Evolutionary conservation across 2,329 filamentous ascomycete genomes (phyloP), one percentile per base, ranked within the genome.

Genomic region (Lasiodiplodia gonubiensis): DNA sequence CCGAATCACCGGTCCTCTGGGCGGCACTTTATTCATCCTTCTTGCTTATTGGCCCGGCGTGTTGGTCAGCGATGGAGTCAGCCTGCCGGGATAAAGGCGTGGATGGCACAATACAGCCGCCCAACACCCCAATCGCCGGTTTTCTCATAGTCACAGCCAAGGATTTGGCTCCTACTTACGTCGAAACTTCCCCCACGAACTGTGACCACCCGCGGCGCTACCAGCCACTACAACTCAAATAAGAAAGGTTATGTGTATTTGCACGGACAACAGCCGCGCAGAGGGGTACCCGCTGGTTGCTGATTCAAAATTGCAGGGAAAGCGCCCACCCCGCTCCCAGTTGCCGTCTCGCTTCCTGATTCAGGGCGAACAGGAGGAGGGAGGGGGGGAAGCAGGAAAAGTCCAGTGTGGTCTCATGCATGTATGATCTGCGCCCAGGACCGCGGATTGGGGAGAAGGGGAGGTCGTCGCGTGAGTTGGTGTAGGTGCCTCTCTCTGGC

Each of bases 361-460:
- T 63, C 59, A 51, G 11, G 42, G n/a, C 42, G 42, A 46, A 46
- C 27, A 7, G 25, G 25, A 18, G 10, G 46, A 23, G n/a, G 2
- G 42, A 63, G 27, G 25, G 59, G 25, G 3, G 11, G 14, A 42
- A 18, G 39, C 7, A 18, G 39, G 39, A 7, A 2, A 49, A 25
- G 18, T 35, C 11, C 49, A n/a, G n/a, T 14, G n/a, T 14, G 59
- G 42, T 25, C 59, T 51, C 59, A 63, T 51, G 59, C 42, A 49
- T 63, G 59, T 51, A 21, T 63, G 59, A 63, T 63, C 59, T 63
- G 42, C 59, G 46, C n/a, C 59, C 42, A 37, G 59, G 46, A 63
- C 42, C 59, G 49, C 46, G 59, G 59, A 21, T 55, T 55, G 53
- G 53, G 30, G 30, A 55, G 30, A 46, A 46, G 42, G 42, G 30